Evolutionary conservation across 805 yeast species (phyloP), one percentile per base, ranked within the genome.

Genomic region (Lachancea cidri): DNA sequence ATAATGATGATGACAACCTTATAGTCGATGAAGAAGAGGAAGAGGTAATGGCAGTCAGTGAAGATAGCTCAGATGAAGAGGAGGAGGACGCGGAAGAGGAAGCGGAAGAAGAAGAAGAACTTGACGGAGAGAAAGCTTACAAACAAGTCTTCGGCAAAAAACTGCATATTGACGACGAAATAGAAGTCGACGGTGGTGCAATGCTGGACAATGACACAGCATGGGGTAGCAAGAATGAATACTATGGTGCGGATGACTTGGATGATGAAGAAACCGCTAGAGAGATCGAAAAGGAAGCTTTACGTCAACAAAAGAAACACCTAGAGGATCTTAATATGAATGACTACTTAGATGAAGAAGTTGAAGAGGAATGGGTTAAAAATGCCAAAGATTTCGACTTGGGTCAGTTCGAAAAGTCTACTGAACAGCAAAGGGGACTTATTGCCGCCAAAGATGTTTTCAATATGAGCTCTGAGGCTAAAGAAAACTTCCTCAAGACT

Each of bases 241-340:
- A 68, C 66, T 50, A 86, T 72, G 61, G 94, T 48, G 76, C 73
- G n/a, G 76, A 59, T 57, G 71, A 68, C 36, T 49, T 65, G 3
- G 72, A 76, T 48, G 66, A 85, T 48, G 91, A 82, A 24, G 94
- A 79, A 40, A 81, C 79, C 24, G 84, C 86, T 4, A 80, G 77
- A 47, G 80, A 77, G 47, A 81, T 88, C 65, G 93, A 91, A 43
- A 80, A 78, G 52, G 97, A 93, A 64, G 98, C 98, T 0, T 57
- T 86, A 36, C 79, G 87, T 56, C 79, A 86, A 50, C 97, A 89
- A 65, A 84, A 83, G 67, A 73, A 76, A 50, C 88, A 88, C 60
- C 65, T 86, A 44, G 78, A 78, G 49, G 94, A 83, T 34, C 69
- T 89, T 52, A 77, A 79, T 35, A 80, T 83, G 74, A 85, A 73